Conservation (phyloP, 1,284 basidiomycete species). For the Naganishia sp. region DNA sequence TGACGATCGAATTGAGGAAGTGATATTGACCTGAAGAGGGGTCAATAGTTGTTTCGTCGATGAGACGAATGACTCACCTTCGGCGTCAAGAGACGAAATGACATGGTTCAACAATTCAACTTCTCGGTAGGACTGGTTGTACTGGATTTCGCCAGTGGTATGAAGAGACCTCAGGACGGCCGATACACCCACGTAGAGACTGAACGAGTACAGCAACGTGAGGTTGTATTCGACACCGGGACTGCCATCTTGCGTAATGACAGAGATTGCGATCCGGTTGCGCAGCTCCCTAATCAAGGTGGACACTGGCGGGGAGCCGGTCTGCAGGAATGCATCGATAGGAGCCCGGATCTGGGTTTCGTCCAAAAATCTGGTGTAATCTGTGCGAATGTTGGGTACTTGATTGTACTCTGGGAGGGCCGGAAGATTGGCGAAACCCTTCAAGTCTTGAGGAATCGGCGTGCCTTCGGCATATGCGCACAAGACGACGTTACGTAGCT, state of each 20-base stretch:
- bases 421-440: conserved; percentile 60
- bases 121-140: conserved; percentile 76
- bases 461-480: conserved; percentile 81
- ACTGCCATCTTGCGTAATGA: conserved; percentile 57
- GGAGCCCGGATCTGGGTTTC: conserved; percentile 72
- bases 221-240: conserved; percentile 77
- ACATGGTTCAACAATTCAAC: conserved; percentile 79
- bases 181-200: conserved; percentile 90
- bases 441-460: conserved; percentile 61
- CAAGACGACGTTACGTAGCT: conserved; percentile 94
- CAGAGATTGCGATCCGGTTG: conserved; percentile 68
- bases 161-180: conserved; percentile 78
- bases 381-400: conserved; percentile 85
- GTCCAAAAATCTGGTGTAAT: conserved; percentile 79
- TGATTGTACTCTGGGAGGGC: conserved; percentile 81
- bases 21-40: conserved; percentile 77
- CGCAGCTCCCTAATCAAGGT: conserved; percentile 73
- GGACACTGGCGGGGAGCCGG: conserved; percentile 62
- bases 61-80: conserved; percentile 64
- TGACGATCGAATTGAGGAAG: conserved; percentile 81
- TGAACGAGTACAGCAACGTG: conserved; percentile 83
- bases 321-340: conserved; percentile 79
- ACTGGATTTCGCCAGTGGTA: conserved; percentile 74
- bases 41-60: background rate
- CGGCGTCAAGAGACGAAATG: conserved; percentile 78